phyloP scores from a whole-genome alignment of 306 rosid species.

The Castanopsis chinensis region DNA sequence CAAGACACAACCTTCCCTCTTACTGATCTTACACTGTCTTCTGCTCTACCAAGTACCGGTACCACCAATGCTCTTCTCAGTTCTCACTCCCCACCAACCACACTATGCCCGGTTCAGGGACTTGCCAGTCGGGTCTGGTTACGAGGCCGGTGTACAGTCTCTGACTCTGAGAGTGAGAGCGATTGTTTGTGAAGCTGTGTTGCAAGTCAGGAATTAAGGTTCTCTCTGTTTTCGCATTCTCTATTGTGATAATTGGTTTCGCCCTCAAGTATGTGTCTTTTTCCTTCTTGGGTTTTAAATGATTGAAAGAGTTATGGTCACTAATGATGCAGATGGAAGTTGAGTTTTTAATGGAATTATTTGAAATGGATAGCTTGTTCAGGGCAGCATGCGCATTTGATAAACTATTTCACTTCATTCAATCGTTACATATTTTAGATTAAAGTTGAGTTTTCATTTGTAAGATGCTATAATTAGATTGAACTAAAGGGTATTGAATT shows the following conservation, averaged over 20 bases:
- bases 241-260: slow-evolving; percentile 59
- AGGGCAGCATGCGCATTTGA: slow-evolving; percentile 26
- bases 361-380: slow-evolving; percentile 35
- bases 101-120: slow-evolving; percentile 36
- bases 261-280: slow-evolving; percentile 45
- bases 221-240: slow-evolving; percentile 56
- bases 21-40: no score
- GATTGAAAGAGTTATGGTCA: no score
- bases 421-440: no score
- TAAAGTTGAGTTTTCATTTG: no score
- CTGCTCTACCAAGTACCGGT: no score
- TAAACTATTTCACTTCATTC: no score
- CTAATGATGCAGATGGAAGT: slow-evolving; percentile 48
- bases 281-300: no score
- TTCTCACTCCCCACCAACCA: no score
- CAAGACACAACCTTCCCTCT: no score
- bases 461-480: no score
- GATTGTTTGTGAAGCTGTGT: slow-evolving; percentile 33
- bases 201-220: slow-evolving; percentile 53
- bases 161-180: slow-evolving; percentile 8
- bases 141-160: slow-evolving; percentile 49
- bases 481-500: no score
- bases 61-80: no score
- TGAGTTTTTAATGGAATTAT: slow-evolving; percentile 48
- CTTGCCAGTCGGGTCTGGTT: slow-evolving; percentile 41